Conservation (phyloP, 1,284 basidiomycete species). For the Marasmius fiardii region DNA sequence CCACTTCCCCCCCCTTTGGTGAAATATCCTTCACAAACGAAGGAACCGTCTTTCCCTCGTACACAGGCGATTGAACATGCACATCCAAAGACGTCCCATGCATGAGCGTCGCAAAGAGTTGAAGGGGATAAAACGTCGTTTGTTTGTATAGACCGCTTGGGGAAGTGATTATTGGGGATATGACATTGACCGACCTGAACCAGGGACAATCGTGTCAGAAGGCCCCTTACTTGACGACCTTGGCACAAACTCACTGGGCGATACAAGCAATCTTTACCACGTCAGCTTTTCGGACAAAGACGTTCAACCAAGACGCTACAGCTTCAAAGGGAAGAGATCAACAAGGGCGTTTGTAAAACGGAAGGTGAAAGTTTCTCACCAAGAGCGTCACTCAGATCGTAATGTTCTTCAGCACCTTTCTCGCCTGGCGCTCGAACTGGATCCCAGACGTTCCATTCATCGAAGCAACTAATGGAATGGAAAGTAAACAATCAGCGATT, state of each 20-base stretch:
- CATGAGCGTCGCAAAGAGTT: slow-evolving; percentile 55
- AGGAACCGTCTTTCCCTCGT: slow-evolving; percentile 45
- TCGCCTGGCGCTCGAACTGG: slow-evolving; percentile 41
- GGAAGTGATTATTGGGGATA: slow-evolving; percentile 47
- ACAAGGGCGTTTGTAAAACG: neutral
- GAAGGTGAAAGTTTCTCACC: slow-evolving; percentile 28
- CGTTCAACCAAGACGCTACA: slow-evolving; percentile 58
- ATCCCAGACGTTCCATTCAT: slow-evolving; percentile 61
- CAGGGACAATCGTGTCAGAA: neutral
- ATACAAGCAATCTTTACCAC: slow-evolving; percentile 63
- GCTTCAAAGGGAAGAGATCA: slow-evolving; percentile 19
- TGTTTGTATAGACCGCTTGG: slow-evolving; percentile 44
- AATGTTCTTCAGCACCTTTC: slow-evolving; percentile 58
- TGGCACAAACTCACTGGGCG: slow-evolving; percentile 44
- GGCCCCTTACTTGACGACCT: neutral
- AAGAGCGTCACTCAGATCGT: slow-evolving; percentile 61
- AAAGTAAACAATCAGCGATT: neutral
- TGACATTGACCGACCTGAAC: slow-evolving; percentile 45
- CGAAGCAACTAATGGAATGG: slow-evolving; percentile 39
- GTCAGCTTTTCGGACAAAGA: slow-evolving; percentile 59
- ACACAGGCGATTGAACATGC: slow-evolving; percentile 36
- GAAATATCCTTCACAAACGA: slow-evolving; percentile 39
- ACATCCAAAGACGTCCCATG: slow-evolving; percentile 42
- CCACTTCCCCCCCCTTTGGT: slow-evolving; percentile 27
- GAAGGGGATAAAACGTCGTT: slow-evolving; percentile 52